Evolutionary conservation across 768 basidiomycete genomes (phyloP), one percentile per base, ranked within the genome.

Genomic region (Phylloporus rhodoxanthus): DNA sequence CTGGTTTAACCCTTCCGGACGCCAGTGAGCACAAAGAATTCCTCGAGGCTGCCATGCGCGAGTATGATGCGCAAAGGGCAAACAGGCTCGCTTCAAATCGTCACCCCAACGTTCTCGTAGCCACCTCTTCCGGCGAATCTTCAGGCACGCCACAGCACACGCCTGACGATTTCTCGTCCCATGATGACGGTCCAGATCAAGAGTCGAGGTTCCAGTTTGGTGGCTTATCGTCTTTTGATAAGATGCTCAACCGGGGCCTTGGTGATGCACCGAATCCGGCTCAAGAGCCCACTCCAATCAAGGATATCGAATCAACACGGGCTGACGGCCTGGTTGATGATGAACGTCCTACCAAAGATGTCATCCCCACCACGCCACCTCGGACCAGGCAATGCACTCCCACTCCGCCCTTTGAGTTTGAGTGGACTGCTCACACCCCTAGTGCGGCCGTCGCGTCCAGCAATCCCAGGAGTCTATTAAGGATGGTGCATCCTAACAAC

Each of bases 1-100:
- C 79, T 14, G 75, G 65, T 30, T 60, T 72, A 29, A 81, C 81
- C 17, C 81, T 82, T n/a, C 69, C 70, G 5, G 63, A 71, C 45
- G 77, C 77, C 2, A 70, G 68, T 38, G 66, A 72, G 14, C 62
- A 65, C 51, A 47, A 43, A 14, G 53, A 55, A 30, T 55, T 56
- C 45, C 33, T 67, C 30, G 63, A 54, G 25, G 46, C 28, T 36
- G 55, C 58, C 20, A 61, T 63, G 56, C 58, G 55, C 52, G 26
- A 56, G 39, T 67, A 68, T 38, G 67, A 64, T 2, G 56, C 46
- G 21, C 52, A 52, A 51, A 58, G 47, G 43, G 54, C 59, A 38
- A 58, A 37, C 38, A 46, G 45, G 43, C 28, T 48, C 15, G 34
- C 43, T 33, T 47, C 55, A 28, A 46, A 40, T 32, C 36, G 42